Evolutionary conservation across 371 early-diverging fungal genomes (phyloP).

Genomic region (Thermomucor indicae-seudaticae): DNA sequence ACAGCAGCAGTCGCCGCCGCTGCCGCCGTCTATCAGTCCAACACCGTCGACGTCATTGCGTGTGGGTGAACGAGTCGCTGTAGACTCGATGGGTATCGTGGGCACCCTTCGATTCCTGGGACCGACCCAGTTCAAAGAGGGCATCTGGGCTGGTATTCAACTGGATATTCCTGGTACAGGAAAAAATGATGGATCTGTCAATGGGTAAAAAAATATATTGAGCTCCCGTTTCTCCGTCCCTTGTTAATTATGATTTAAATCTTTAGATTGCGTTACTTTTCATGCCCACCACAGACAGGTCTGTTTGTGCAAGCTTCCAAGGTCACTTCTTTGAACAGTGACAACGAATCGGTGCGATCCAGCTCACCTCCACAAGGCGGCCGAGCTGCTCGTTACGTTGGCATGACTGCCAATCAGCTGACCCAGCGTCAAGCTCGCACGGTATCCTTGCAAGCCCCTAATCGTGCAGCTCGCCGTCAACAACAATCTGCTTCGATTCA

Average conservation of each 20-base stretch:
- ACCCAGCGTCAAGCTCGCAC: slow-evolving; percentile 34
- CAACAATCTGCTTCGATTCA: slow-evolving; percentile 6
- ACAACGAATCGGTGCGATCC: slow-evolving; percentile 25
- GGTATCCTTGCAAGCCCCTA: slow-evolving; percentile 1
- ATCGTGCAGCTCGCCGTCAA: background rate
- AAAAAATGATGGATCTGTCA: slow-evolving; percentile 71
- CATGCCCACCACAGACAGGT: slow-evolving; percentile 60
- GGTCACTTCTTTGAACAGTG: slow-evolving; percentile 41
- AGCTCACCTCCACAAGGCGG: slow-evolving; percentile 49
- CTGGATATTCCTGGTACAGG: slow-evolving; percentile 65
- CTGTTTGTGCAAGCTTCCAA: slow-evolving; percentile 66
- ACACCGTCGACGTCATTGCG: slow-evolving; percentile 7
- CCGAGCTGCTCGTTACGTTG: slow-evolving; percentile 56
- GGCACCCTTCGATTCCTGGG: slow-evolving; percentile 78
- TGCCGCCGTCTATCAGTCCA: slow-evolving; percentile 6
- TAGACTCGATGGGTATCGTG: slow-evolving; percentile 61
- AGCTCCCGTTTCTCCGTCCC: background rate
- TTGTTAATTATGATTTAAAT: slow-evolving; percentile 5
- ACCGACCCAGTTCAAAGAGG: slow-evolving; percentile 61
- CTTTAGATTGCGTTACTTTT: slow-evolving; percentile 54
- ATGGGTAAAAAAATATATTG: slow-evolving; percentile 35
- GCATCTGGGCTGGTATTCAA: slow-evolving; percentile 78
- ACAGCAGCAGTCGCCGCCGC: slow-evolving; percentile 2
- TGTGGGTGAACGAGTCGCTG: slow-evolving; percentile 64
- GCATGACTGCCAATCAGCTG: slow-evolving; percentile 57